Evolutionary conservation across 495 filamentous ascomycete species (phyloP), one percentile per base, ranked within the genome.

Genomic region (Letharia lupina): DNA sequence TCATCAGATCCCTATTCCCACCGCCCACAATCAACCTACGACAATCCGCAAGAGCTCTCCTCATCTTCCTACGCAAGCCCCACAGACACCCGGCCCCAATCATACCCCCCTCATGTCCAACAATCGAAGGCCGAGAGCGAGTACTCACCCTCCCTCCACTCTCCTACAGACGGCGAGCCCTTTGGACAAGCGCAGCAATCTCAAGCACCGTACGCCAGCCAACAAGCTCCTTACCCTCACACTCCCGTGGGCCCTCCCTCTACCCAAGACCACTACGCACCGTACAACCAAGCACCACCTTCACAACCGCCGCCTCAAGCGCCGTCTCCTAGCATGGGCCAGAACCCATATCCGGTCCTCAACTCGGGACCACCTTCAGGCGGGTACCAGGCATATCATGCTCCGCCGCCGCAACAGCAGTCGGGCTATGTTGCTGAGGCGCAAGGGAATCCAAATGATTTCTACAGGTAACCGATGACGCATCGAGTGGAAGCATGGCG

Each of bases 11-110:
- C 77, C 41, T 82, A 82, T 65, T 64, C 52, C 50, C 75, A 82
- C 64, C 81, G 83, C 39, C 89, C 87, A 7, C 86, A 88, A 71
- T 91, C 87, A 67, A 90, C 85, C 58, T 90, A 89, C 70, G 86
- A 86, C 13, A 85, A 87, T 57, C 90, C 91, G 1, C 91, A 93
- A 74, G 91, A 95, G 79, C 79, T 95, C 50, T 88, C 89, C 42
- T 91, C 91, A n/a, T 89, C 89, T 9, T 84, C 84, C 15, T 95
- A 94, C 69, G 89, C 93, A 71, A 90, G 89, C 9, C 91, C 91
- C 28, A 83, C 90, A 48, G 87, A 86, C 42, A 77, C 75, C 62
- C 75, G 74, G 50, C 81, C 84, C 1, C 73, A 75, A 42, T 58
- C 67, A 13, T 71, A 71, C 58, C 76, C 77, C 62, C 78, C 75